A percentile compares a stretch with the other conserved stretches of the same genome.
Conservation (phyloP, 78 protist species). For the Dictyostelium capitatum region DNA sequence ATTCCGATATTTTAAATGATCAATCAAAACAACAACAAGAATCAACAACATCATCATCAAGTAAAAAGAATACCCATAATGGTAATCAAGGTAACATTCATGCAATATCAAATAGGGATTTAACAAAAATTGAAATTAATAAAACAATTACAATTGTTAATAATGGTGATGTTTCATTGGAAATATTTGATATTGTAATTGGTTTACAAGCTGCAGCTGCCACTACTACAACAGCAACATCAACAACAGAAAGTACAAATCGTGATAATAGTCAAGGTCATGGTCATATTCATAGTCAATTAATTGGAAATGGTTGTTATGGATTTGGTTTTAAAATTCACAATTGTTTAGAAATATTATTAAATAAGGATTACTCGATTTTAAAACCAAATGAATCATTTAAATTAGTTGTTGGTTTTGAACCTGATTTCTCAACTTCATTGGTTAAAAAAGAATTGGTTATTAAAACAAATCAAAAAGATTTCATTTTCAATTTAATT, state of each 20-base stretch:
- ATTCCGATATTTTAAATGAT: conserved; percentile 66
- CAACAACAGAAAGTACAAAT: background rate
- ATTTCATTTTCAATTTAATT: conserved; percentile 29
- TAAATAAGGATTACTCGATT: background rate
- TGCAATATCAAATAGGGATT: background rate
- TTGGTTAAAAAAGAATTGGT: conserved; percentile 37
- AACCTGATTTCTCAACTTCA: conserved; percentile 70
- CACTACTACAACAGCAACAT: too few species aligned
- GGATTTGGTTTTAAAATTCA: conserved; percentile 61
- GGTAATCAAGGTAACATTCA: background rate
- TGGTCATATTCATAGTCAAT: background rate
- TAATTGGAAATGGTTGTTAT: background rate
- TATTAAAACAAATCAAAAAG: conserved; percentile 44
- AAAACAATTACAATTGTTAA: conserved; percentile 52
- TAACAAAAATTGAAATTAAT: conserved; percentile 19
- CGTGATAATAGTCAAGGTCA: background rate
- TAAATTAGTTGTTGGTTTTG: background rate
- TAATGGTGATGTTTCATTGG: conserved; percentile 43
- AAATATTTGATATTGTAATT: conserved; percentile 45
- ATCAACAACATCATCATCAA: background rate
- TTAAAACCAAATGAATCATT: conserved; percentile 35
- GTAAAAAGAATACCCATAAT: conserved; percentile 2
- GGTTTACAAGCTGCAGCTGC: background rate
- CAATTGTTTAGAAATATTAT: conserved; percentile 32
- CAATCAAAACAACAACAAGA: background rate